Evolutionary conservation across 352 stramenopile species (phyloP).

Genomic region (Pythium diclinum): DNA sequence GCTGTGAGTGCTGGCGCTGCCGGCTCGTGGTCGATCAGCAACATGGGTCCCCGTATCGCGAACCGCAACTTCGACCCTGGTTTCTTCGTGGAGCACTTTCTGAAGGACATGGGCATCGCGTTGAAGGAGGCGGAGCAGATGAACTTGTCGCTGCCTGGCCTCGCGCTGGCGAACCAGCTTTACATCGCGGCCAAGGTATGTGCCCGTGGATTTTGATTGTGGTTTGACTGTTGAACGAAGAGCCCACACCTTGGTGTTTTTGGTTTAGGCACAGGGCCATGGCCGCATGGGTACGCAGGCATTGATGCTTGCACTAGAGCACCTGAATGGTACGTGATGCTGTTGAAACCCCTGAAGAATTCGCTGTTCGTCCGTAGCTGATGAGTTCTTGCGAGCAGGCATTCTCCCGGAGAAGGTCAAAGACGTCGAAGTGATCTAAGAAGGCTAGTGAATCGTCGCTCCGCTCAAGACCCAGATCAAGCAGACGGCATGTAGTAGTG

Average conservation of each 20-base stretch:
- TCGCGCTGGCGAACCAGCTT: constrained; percentile 83
- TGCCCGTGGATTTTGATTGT: not conserved
- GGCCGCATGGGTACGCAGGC: constrained; percentile 78
- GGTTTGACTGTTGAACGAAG: not conserved
- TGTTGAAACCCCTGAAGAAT: no score
- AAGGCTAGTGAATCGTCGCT: not conserved
- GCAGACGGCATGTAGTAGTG: not conserved
- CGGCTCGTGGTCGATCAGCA: constrained; percentile 88
- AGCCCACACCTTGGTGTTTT: not conserved
- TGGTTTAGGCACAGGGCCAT: constrained; percentile 66
- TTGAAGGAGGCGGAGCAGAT: constrained; percentile 84
- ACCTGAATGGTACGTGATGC: constrained; percentile 63
- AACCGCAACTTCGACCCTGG: constrained; percentile 88
- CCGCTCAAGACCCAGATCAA: not conserved
- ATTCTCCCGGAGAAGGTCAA: constrained; percentile 13
- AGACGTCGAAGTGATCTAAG: constrained; percentile 4
- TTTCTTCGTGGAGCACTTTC: constrained; percentile 91
- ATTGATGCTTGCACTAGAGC: constrained; percentile 85
- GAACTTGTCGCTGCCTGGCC: constrained; percentile 79
- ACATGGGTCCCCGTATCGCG: constrained; percentile 85
- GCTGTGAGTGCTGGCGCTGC: constrained; percentile 83
- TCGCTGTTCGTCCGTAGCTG: not conserved
- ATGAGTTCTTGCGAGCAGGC: not conserved
- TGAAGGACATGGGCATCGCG: constrained; percentile 91
- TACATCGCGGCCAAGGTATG: constrained; percentile 81